Base-by-base conservation (phyloP, 2,329 filamentous ascomycete species). In the Ceratocystis ficicola region DNA sequence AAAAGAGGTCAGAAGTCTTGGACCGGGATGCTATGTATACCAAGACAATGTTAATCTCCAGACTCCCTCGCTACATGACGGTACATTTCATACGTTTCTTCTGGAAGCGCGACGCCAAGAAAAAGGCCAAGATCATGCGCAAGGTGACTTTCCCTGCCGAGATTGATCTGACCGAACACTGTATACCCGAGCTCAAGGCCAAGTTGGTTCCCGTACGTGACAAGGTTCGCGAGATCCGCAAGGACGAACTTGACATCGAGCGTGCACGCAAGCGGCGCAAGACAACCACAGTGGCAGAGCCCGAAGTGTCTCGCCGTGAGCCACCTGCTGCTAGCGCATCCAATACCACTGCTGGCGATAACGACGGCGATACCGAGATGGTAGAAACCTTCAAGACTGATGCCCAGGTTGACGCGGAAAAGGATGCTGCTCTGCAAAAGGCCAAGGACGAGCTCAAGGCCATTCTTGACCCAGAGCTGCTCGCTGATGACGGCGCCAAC, bases 101-200 rank as follows among this genome's bases (percentile, higher is more conserved):
- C 79, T 99, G 94, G 94, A 93, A 95, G 73, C 86, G 88, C 60
- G 90, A 95, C 70, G 91, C 90, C 2, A 88, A 95, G 76, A 97
- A 97, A 80, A 99, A 99, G 81, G 92, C 93, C 70, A 99, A 99
- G 82, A 99, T 99, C 71, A 93, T 99, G 89, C 89, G 92, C 74
- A 99, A 97, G 77, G 94, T 99, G 66, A 93, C 90, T 0, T 99
- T 99, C 74, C 93, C 93, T 5, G 86, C 89, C 63, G 94, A 99
- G 76, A 80, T 99, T 44, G 94, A 99, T 72, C 85, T 90, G 48
- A 86, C 95, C 25, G 94, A 99, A 74, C 96, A 96, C 76, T 99
- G 94, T 76, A 93, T 92, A 12, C 92, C 97, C 30, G 87, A 94
- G 64, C 80, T 99, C 69, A 88, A 85, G 75, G 86, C 87, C 73